These are phyloP conservation scores for Saturnispora bothae DNA, from an alignment of 805 yeast species.

Conservation along the genomic window DNA sequence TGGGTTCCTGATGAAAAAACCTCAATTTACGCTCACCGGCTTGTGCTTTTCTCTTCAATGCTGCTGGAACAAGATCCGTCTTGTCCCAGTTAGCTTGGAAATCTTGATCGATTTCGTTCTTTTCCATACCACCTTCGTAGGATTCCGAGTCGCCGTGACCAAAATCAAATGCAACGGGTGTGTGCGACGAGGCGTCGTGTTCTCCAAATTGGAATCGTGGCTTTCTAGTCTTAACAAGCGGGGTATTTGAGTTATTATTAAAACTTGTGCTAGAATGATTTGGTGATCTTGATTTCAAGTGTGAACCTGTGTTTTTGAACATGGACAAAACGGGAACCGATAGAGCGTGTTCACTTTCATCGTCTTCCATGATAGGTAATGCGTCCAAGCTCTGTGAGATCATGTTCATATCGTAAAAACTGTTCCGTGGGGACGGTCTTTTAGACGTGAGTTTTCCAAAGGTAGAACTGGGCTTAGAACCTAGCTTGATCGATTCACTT, in stretches of 20 bases:
- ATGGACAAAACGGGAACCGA: slow-evolving; percentile 21
- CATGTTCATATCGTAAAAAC: too few relatives aligned
- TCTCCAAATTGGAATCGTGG: neutral
- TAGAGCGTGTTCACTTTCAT: slow-evolving; percentile 20
- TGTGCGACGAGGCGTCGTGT: neutral
- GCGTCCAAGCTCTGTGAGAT: slow-evolving; percentile 13
- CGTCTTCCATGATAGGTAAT: slow-evolving; percentile 24
- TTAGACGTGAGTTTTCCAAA: too few relatives aligned
- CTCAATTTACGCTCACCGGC: slow-evolving; percentile 5
- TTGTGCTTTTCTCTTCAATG: slow-evolving; percentile 6
- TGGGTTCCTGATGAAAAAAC: slow-evolving; percentile 3
- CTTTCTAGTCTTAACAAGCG: neutral
- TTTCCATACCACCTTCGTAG: neutral
- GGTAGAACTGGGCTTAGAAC: neutral
- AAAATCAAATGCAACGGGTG: neutral
- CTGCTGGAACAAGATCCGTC: slow-evolving; percentile 2
- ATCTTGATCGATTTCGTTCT: slow-evolving; percentile 23
- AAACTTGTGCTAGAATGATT: neutral
- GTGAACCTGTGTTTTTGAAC: slow-evolving; percentile 10
- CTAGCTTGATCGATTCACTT: slow-evolving; percentile 7
- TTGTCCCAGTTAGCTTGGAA: slow-evolving; percentile 20
- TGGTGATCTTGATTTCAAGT: neutral
- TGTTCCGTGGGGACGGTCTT: too few relatives aligned
- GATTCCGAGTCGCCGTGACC: neutral
- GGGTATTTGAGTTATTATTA: too few relatives aligned